Percentiles rank a stretch among this genome's conserved stretches.
Evolutionary conservation across 2,329 filamentous ascomycete species (phyloP).

Genomic region (Ceratocystis variospora): DNA sequence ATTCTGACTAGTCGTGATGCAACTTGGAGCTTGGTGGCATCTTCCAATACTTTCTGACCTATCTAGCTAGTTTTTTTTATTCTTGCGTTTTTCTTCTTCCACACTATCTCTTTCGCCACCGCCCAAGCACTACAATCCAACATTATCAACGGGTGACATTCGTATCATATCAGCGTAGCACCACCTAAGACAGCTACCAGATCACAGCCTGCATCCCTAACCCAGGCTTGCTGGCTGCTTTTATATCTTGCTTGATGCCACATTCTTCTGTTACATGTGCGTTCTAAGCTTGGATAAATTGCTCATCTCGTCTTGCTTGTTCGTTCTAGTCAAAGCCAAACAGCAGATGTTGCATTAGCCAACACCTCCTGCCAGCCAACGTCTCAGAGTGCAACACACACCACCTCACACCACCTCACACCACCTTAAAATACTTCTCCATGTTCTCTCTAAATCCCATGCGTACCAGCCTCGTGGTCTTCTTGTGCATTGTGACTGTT

Average conservation of each 20-base stretch:
- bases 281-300: not conserved
- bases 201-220: not conserved
- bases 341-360: not conserved
- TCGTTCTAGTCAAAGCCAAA: not conserved
- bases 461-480: conserved; percentile 45
- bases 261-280: not conserved
- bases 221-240: no score
- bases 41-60: not conserved
- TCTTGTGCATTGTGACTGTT: conserved; percentile 47
- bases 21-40: not conserved
- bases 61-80: not conserved
- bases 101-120: not conserved
- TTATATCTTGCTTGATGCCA: not conserved
- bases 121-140: not conserved
- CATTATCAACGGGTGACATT: not conserved
- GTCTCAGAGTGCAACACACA: not conserved
- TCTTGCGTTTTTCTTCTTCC: no score
- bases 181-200: not conserved
- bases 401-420: not conserved
- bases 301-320: not conserved
- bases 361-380: not conserved
- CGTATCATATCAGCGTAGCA: not conserved
- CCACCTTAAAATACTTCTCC: no score
- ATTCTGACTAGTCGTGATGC: not conserved
- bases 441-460: conserved; percentile 36